Conservation (phyloP, 495 filamentous ascomycete genomes). For the Neurospora sp. region DNA sequence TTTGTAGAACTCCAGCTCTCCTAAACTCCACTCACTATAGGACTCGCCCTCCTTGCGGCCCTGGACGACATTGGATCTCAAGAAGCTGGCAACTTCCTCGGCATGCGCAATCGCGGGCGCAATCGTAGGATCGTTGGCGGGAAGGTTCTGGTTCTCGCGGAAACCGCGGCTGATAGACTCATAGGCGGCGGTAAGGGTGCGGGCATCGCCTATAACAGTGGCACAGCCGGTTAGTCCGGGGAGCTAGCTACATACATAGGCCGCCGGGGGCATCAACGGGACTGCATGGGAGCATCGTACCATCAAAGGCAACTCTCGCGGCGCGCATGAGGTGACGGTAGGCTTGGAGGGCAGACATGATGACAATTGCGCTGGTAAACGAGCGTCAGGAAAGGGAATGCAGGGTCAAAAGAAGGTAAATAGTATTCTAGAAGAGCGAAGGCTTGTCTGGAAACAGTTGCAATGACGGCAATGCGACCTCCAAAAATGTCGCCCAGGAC, state of each 20-base stretch:
- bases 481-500: not conserved
- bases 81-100: slow-evolving; percentile 67
- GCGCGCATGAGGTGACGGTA: slow-evolving; percentile 81
- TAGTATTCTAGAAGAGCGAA: not conserved
- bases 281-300: slow-evolving; percentile 31
- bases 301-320: slow-evolving; percentile 71
- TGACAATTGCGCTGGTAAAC: not conserved
- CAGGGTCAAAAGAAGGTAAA: not conserved
- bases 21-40: slow-evolving; percentile 49
- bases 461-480: not conserved
- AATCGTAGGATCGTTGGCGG: slow-evolving; percentile 40
- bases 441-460: not conserved
- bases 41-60: slow-evolving; percentile 52
- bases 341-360: slow-evolving; percentile 57
- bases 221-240: slow-evolving; percentile 1
- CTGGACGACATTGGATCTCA: slow-evolving; percentile 82
- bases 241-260: not conserved
- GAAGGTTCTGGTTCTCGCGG: slow-evolving; percentile 48
- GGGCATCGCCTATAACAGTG: slow-evolving; percentile 49
- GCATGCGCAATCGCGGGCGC: slow-evolving; percentile 57
- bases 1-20: not conserved
- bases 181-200: slow-evolving; percentile 58
- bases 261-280: not conserved
- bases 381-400: not conserved
- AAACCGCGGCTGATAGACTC: slow-evolving; percentile 61